A percentile compares a stretch with the other conserved stretches of the same genome.
Evolutionary conservation across 129 eudicot genomes (phyloP).

Genomic region (Escallonia rubra): DNA sequence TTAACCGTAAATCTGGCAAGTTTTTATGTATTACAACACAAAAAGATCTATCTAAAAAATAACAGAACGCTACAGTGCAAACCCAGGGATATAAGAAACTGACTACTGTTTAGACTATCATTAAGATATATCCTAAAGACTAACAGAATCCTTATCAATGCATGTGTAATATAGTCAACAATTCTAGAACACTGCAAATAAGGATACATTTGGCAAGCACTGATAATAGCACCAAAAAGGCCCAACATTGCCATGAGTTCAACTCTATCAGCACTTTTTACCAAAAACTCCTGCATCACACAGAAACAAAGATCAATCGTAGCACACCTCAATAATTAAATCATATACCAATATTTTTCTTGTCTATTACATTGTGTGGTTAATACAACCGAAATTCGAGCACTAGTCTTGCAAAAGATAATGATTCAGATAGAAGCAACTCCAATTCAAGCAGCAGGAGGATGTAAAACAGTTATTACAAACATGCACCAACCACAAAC

Average conservation of each 20-base stretch:
- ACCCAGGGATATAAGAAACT: neutral
- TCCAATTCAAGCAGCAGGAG: too few relatives aligned
- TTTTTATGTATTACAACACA: neutral
- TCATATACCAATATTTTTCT: too few relatives aligned
- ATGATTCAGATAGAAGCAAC: too few relatives aligned
- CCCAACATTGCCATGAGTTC: conserved; percentile 98
- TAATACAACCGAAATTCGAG: too few relatives aligned
- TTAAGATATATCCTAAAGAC: neutral
- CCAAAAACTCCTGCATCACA: conserved; percentile 68
- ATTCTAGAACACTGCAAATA: conserved; percentile 4
- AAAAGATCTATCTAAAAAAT: neutral
- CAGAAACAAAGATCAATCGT: neutral
- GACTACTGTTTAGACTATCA: neutral
- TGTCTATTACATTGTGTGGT: too few relatives aligned
- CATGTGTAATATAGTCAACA: neutral
- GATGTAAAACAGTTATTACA: too few relatives aligned
- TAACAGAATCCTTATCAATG: neutral
- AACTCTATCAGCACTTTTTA: conserved; percentile 71
- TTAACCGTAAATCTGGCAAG: neutral
- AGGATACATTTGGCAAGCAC: conserved; percentile 93
- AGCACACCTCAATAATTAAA: too few relatives aligned
- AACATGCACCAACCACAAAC: too few relatives aligned
- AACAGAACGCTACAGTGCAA: neutral
- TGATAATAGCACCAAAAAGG: conserved; percentile 77
- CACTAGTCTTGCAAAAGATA: too few relatives aligned